Base-by-base conservation (phyloP, 1,284 basidiomycete species). In the Meripilus lineatus region DNA sequence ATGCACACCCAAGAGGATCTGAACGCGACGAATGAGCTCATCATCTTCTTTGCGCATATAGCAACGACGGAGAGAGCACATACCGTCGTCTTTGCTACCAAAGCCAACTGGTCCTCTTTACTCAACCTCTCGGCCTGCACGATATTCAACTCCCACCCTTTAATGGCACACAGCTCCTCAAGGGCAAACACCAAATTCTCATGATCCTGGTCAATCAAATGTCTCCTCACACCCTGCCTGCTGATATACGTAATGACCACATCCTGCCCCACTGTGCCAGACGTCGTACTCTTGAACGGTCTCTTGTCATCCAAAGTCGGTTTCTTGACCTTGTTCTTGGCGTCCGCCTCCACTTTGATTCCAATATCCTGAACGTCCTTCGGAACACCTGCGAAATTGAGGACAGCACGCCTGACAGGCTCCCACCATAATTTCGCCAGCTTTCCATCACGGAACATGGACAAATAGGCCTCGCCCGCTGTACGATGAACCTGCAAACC, bases 1-100 rank as follows among this genome's bases (percentile, higher is more conserved):
- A 50, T 91, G 88, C 2, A 91, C 81, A 26, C 86, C 86, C 15
- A 89, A 66, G 56, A 91, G 65, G 54, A 90, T 77, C 83, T 88
- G 45, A 30, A 10, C n/a, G 8, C 20, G 36, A 24, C 45, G 37
- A 17, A 39, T 32, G 38, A 43, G 1, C 22, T 40, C 51, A 44
- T 1, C 24, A 40, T 52, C 36, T 53, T 42, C 8, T 22, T 20
- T 10, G 7, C n/a, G 3, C 6, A 5, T 18, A 5, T 25, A 23
- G 10, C 28, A 32, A 2, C 8, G 21, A 18, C 22, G 15, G 11
- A 25, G 17, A 7, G 25, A 14, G 6, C 32, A 33, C 17, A 21
- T 49, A 81, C 83, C 21, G 84, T 89, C 2, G 86, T 85, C 44
- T 75, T 68, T 5, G 81, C 77, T 1, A 71, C 74, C 14, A 81